phyloP scores from a whole-genome alignment of 768 basidiomycete species.

The Tricholoma terreum region DNA sequence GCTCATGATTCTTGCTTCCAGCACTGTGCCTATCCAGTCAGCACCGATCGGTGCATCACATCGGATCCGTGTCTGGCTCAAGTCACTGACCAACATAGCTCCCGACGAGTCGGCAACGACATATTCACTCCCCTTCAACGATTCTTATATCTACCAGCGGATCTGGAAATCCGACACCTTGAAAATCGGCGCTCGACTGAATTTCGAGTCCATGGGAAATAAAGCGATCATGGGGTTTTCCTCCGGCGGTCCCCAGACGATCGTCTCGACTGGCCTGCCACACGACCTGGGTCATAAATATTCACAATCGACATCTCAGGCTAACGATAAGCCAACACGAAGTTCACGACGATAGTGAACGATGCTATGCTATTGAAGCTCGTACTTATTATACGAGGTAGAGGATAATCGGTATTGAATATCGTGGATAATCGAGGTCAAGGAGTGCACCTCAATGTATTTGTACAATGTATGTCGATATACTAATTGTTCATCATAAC shows the following conservation, averaged over 20 bases:
- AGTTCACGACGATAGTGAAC: background rate
- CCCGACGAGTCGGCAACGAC: constrained; percentile 25
- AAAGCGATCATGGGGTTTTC: constrained; percentile 51
- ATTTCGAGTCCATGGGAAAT: constrained; percentile 48
- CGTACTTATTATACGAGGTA: background rate
- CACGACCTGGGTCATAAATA: background rate
- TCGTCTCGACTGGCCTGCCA: constrained; percentile 18
- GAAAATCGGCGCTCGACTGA: constrained; percentile 55
- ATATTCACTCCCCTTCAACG: constrained; percentile 37
- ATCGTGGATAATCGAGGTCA: background rate
- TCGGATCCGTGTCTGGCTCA: constrained; percentile 62
- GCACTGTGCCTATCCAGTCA: constrained; percentile 54
- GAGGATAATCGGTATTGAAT: background rate
- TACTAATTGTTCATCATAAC: constrained; percentile 25
- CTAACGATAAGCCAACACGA: constrained; percentile 7
- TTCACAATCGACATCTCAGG: background rate
- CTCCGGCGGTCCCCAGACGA: constrained; percentile 36
- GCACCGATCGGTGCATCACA: constrained; percentile 56
- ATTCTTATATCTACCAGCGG: constrained; percentile 59
- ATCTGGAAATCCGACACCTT: constrained; percentile 64
- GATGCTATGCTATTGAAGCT: background rate
- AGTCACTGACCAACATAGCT: constrained; percentile 38
- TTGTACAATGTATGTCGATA: background rate
- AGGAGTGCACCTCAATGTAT: background rate
- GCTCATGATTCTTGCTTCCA: constrained; percentile 20